phyloP scores from a whole-genome alignment of 768 basidiomycete genomes.

The Boletus pseudo-olivaceus region DNA sequence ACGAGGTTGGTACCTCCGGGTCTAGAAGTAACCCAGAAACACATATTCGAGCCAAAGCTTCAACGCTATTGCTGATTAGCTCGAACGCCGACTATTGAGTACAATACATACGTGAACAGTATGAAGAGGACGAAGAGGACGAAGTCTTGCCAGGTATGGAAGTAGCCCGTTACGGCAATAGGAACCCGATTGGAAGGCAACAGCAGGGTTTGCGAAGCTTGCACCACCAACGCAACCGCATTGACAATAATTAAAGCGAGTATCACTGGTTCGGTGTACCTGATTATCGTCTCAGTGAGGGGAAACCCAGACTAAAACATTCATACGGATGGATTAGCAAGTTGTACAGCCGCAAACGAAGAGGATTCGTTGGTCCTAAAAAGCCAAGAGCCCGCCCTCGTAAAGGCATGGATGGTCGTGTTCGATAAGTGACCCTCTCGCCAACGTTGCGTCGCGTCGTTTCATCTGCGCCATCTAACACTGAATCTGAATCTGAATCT shows the following conservation, averaged over 20 bases:
- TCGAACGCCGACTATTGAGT: conserved; percentile 5
- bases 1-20: conserved; percentile 60
- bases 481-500: conserved; percentile 23
- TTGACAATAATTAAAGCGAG: conserved; percentile 81
- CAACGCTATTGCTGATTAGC: conserved; percentile 49
- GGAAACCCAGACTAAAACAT: not conserved
- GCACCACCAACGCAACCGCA: conserved; percentile 76
- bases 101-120: conserved; percentile 68
- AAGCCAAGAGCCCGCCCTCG: conserved; percentile 78
- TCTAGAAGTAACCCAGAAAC: conserved; percentile 88
- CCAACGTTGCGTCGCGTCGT: conserved; percentile 30
- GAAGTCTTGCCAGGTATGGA: conserved; percentile 87
- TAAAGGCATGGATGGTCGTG: conserved; percentile 45
- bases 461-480: conserved; percentile 37
- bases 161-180: conserved; percentile 65
- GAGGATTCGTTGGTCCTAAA: conserved; percentile 62
- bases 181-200: conserved; percentile 43
- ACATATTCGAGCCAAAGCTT: conserved; percentile 84
- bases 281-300: conserved; percentile 26
- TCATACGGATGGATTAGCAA: conserved; percentile 72
- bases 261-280: conserved; percentile 85
- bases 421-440: conserved; percentile 37
- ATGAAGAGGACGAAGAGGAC: conserved; percentile 80
- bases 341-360: conserved; percentile 64
- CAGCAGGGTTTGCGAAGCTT: conserved; percentile 63